These are phyloP conservation scores for Phytopythium kandeliae DNA, from an alignment of 352 stramenopile genomes.

Conservation along the genomic window DNA sequence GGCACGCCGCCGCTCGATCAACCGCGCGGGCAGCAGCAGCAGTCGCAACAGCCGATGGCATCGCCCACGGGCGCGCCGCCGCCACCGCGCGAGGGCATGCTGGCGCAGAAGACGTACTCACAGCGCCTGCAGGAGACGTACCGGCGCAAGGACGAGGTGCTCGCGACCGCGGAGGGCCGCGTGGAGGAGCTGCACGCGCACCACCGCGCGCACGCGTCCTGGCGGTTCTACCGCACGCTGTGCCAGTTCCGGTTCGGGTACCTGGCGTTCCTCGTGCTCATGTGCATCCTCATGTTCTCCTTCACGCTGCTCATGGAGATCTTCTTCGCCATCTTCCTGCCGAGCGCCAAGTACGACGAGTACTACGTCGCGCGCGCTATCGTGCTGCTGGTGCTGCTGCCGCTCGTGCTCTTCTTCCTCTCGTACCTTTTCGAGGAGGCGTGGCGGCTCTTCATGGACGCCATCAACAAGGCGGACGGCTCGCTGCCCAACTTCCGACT, in stretches of 20 bases:
- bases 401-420: slow-evolving; percentile 63
- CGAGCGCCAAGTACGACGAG: slow-evolving; percentile 64
- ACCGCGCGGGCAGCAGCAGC: neutral
- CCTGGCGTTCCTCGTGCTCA: slow-evolving; percentile 74
- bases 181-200: slow-evolving; percentile 52
- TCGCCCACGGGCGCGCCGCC: neutral
- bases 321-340: slow-evolving; percentile 82
- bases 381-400: slow-evolving; percentile 47
- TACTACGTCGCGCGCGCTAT: slow-evolving; percentile 60
- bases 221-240: slow-evolving; percentile 64
- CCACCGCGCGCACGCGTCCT: slow-evolving; percentile 30
- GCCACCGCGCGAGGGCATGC: slow-evolving; percentile 1
- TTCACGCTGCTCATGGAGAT: slow-evolving; percentile 84
- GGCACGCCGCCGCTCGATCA: no score
- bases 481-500: slow-evolving; percentile 75
- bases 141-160: slow-evolving; percentile 28
- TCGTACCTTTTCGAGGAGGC: slow-evolving; percentile 80
- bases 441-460: slow-evolving; percentile 61
- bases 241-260: slow-evolving; percentile 79
- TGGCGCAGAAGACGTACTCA: slow-evolving; percentile 14
- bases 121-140: slow-evolving; percentile 15
- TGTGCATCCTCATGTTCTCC: slow-evolving; percentile 82
- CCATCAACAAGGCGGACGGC: slow-evolving; percentile 66
- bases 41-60: neutral
- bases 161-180: slow-evolving; percentile 45